A percentile compares a stretch with the other conserved stretches of the same genome.
These are phyloP conservation scores for Melastoma candidum DNA, from an alignment of 441 rosid genomes.

Conservation along the genomic window DNA sequence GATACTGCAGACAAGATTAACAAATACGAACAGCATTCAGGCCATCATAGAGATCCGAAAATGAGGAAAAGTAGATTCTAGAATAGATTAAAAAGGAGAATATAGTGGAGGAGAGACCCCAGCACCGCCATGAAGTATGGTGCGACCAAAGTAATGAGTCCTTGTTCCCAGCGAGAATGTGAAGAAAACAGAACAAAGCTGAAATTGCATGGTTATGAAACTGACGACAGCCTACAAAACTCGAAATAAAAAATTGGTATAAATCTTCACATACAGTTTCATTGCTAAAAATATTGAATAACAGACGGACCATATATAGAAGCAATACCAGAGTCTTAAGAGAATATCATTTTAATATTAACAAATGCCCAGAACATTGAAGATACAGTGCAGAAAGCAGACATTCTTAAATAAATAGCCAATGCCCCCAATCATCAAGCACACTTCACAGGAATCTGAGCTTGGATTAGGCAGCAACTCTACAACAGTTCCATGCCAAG, in stretches of 20 bases:
- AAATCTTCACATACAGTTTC: background rate
- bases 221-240: constrained; percentile 80
- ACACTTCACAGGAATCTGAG: too few species aligned
- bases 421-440: too few species aligned
- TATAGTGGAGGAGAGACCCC: constrained; percentile 45
- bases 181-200: constrained; percentile 95
- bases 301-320: too few species aligned
- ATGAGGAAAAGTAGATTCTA: background rate
- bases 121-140: constrained; percentile 99
- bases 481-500: too few species aligned
- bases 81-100: background rate
- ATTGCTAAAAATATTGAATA: too few species aligned
- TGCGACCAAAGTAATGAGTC: constrained; percentile 97
- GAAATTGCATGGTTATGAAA: constrained; percentile 94
- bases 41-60: constrained; percentile 1
- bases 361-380: too few species aligned
- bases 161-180: constrained; percentile 96
- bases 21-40: constrained; percentile 13
- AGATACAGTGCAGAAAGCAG: too few species aligned
- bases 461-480: too few species aligned
- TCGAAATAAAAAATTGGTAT: constrained; percentile 7
- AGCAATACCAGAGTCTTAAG: too few species aligned
- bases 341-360: too few species aligned
- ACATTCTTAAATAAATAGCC: too few species aligned
- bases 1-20: constrained; percentile 51